phyloP scores from a whole-genome alignment of 2,329 filamentous ascomycete genomes.

The Pestalotiopsis sp. region DNA sequence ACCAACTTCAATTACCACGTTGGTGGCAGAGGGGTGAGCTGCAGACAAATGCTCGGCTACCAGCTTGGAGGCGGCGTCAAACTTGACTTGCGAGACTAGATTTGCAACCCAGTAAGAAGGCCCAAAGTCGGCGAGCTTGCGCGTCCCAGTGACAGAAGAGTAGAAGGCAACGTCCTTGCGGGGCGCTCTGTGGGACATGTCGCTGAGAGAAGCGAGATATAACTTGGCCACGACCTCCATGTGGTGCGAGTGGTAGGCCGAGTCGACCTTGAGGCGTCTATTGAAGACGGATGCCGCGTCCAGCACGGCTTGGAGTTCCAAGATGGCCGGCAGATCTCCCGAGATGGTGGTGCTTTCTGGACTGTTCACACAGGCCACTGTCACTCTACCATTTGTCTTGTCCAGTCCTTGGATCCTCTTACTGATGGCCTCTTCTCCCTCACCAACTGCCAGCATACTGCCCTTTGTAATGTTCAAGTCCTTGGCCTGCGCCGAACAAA shows the following conservation, averaged over 20 bases:
- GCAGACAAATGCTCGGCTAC: slow-evolving; percentile 15
- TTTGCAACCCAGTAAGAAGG: slow-evolving; percentile 15
- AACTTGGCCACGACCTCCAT: slow-evolving; percentile 24
- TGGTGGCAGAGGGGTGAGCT: slow-evolving; percentile 11
- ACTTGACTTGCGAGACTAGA: slow-evolving; percentile 13
- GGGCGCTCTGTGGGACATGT: background rate
- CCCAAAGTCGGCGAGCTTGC: background rate
- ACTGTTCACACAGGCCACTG: slow-evolving; percentile 32
- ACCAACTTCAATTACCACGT: slow-evolving; percentile 1
- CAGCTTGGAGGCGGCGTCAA: background rate
- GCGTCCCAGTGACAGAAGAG: background rate
- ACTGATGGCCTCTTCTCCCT: background rate
- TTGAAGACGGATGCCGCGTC: slow-evolving; percentile 17
- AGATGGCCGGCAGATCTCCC: slow-evolving; percentile 23
- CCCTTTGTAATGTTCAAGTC: background rate
- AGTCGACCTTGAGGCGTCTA: slow-evolving; percentile 19
- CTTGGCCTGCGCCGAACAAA: background rate
- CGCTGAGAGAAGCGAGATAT: slow-evolving; percentile 19
- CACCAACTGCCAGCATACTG: background rate
- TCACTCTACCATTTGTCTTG: background rate
- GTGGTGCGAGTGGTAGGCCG: slow-evolving; percentile 34
- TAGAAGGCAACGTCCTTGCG: background rate
- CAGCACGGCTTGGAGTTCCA: slow-evolving; percentile 14
- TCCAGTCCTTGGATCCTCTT: background rate
- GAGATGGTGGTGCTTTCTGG: slow-evolving; percentile 32